These are phyloP conservation scores for Volvariella surrecta DNA, from an alignment of 1,284 basidiomycete genomes.

Conservation along the genomic window DNA sequence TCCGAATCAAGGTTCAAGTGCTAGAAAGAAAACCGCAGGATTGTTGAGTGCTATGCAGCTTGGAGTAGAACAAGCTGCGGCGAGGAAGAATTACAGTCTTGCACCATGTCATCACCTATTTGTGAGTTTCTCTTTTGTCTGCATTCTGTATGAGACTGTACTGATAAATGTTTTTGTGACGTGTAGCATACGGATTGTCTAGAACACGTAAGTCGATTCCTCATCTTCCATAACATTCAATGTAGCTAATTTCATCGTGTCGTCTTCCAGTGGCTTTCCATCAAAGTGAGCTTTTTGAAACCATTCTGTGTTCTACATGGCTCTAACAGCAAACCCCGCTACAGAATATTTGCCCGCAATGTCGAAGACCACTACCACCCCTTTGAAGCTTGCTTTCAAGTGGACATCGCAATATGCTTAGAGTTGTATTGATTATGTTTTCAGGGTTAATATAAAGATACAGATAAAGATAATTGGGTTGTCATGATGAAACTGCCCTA, in stretches of 20 bases:
- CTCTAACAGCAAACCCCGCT: not conserved
- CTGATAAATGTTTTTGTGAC: conserved; percentile 4
- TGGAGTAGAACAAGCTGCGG: conserved; percentile 31
- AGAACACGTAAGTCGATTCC: conserved; percentile 41
- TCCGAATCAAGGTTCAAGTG: conserved; percentile 13
- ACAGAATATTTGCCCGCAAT: conserved; percentile 85
- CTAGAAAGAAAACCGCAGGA: conserved; percentile 14
- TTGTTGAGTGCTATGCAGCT: conserved; percentile 35
- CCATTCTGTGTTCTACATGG: conserved; percentile 2
- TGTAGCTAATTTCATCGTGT: conserved; percentile 7
- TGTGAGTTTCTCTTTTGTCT: conserved; percentile 35
- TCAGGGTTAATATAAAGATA: too few species aligned
- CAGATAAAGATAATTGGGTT: too few species aligned
- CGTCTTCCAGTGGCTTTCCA: conserved; percentile 69
- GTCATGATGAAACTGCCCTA: too few species aligned
- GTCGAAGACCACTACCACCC: conserved; percentile 72
- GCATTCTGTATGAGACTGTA: not conserved
- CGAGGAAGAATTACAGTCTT: conserved; percentile 69
- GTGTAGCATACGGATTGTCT: conserved; percentile 82
- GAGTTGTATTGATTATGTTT: too few species aligned
- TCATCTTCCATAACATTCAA: not conserved
- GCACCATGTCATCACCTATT: conserved; percentile 89
- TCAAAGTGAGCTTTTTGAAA: conserved; percentile 70
- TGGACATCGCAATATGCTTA: too few species aligned
- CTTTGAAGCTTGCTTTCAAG: conserved; percentile 31